Evolutionary conservation across 2,329 filamentous ascomycete species (phyloP), one percentile per base, ranked within the genome.

Genomic region (Beauveria caledonica): DNA sequence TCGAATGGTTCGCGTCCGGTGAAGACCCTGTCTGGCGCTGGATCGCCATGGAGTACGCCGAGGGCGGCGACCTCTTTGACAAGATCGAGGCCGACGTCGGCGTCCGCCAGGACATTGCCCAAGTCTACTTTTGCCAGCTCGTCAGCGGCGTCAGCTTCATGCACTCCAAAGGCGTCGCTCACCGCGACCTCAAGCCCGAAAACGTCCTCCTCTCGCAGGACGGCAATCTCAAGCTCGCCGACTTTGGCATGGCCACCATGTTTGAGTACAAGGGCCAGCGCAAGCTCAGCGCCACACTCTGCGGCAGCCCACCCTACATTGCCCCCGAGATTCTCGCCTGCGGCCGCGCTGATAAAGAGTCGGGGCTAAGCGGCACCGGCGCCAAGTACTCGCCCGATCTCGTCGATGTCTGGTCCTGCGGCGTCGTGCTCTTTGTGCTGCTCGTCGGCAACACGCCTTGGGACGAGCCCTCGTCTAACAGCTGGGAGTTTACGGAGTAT

Each of bases 71-170:
- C 71, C 80, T 99, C 8, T 99, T 99, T 73, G 94, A 99, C 84
- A 99, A 99, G 79, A 97, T 99, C 67, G 95, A 99, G 76, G 92
- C 94, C 19, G 94, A 99, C 73, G 90, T 93, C 49, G 94, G 94
- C 52, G 91, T 97, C n/a, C 85, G 88, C 7, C 86, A 96, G 72
- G 90, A 97, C 71, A 91, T 99, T 70, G 93, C 94, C 39, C 95
- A 99, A 72, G 85, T 97, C 63, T 99, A 97, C 77, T 99, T 99
- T 73, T 83, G 87, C 3, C 94, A 99, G 76, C 83, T 99, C 63
- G 83, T 97, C 67, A 86, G 86, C 70, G 94, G 93, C 9, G 89
- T 97, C 63, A 88, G 88, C 69, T 99, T 92, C 76, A 95, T 97
- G 83, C 94, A 99, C 75, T 90, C 89, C 39, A 97, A 94, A 73